A percentile compares a stretch with the other conserved stretches of the same genome.
Conservation (phyloP, 2,329 filamentous ascomycete genomes). For the Daldinia sp. region DNA sequence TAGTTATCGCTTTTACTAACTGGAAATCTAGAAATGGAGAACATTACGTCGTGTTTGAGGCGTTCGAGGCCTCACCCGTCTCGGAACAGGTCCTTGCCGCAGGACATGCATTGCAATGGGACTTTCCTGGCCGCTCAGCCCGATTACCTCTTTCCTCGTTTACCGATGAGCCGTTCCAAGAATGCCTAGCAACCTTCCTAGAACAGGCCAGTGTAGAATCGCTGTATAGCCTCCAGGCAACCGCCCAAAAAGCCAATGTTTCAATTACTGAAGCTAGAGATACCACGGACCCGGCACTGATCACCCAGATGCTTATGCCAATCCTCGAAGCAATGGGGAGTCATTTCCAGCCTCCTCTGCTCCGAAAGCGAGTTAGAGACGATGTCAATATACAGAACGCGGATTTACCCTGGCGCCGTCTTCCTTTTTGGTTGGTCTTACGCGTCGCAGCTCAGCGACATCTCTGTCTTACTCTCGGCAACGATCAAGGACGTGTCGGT, state of each 20-base stretch:
- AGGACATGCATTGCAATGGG: slow-evolving; percentile 58
- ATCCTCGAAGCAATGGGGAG: slow-evolving; percentile 64
- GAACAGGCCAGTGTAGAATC: slow-evolving; percentile 63
- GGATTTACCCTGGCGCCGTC: slow-evolving; percentile 67
- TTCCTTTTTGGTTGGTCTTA: slow-evolving; percentile 68
- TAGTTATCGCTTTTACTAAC: not conserved
- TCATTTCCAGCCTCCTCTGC: slow-evolving; percentile 44
- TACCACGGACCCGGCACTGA: slow-evolving; percentile 62
- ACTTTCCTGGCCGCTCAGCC: slow-evolving; percentile 63
- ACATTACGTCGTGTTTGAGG: slow-evolving; percentile 59
- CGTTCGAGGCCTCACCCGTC: slow-evolving; percentile 63
- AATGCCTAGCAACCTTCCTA: slow-evolving; percentile 59
- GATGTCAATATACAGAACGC: slow-evolving; percentile 63
- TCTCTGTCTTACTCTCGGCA: slow-evolving; percentile 53
- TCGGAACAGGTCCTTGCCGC: slow-evolving; percentile 59
- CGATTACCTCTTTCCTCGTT: slow-evolving; percentile 51
- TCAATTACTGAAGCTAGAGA: slow-evolving; percentile 64
- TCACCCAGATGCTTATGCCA: slow-evolving; percentile 67
- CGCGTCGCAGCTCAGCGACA: slow-evolving; percentile 65
- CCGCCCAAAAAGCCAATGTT: slow-evolving; percentile 59
- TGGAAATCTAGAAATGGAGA: slow-evolving; percentile 23
- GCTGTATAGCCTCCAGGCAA: slow-evolving; percentile 61
- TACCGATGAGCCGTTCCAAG: slow-evolving; percentile 53
- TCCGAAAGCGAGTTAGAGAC: slow-evolving; percentile 69
- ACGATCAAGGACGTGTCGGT: slow-evolving; percentile 53